A percentile compares a stretch with the other conserved stretches of the same genome.
Evolutionary conservation across 495 filamentous ascomycete genomes (phyloP).

Genomic region (Talaromyces trachyspermus): DNA sequence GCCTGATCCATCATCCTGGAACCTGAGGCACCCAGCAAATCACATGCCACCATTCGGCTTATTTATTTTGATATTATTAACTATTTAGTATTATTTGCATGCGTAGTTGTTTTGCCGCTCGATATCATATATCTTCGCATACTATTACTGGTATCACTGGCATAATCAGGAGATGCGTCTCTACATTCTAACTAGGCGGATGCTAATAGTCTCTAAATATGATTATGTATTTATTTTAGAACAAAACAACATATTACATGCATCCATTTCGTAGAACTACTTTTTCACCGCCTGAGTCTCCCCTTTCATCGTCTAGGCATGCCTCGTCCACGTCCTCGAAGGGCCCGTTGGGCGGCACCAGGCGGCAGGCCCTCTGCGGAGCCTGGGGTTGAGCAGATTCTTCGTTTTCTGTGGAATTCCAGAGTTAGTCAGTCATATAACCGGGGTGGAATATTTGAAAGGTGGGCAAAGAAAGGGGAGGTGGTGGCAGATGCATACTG

Average conservation of each 20-base stretch:
- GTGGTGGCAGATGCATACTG: conserved; percentile 46
- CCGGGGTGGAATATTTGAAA: no score
- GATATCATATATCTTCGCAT: no score
- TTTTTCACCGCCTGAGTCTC: conserved; percentile 12
- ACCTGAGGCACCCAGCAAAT: no score
- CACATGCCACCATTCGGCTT: no score
- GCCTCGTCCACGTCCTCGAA: conserved; percentile 77
- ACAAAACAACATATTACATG: conserved; percentile 9
- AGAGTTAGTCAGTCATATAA: conserved; percentile 13
- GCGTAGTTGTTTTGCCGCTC: no score
- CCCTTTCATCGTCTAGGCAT: conserved; percentile 73
- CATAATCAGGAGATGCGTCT: no score
- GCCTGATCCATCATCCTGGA: no score
- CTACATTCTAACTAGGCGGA: no score
- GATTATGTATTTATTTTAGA: conserved; percentile 14
- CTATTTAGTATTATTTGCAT: no score
- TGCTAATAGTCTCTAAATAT: conserved; percentile 1
- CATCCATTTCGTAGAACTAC: not conserved
- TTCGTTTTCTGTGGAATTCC: conserved; percentile 58
- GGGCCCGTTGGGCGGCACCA: conserved; percentile 84
- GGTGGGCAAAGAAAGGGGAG: conserved; percentile 1
- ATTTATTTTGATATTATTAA: no score
- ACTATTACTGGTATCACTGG: no score
- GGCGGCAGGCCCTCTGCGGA: conserved; percentile 74
- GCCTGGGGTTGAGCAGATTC: conserved; percentile 76